Evolutionary conservation across 208 protist species (phyloP), one percentile per base, ranked within the genome.

Genomic region (Naegleria gruberi): DNA sequence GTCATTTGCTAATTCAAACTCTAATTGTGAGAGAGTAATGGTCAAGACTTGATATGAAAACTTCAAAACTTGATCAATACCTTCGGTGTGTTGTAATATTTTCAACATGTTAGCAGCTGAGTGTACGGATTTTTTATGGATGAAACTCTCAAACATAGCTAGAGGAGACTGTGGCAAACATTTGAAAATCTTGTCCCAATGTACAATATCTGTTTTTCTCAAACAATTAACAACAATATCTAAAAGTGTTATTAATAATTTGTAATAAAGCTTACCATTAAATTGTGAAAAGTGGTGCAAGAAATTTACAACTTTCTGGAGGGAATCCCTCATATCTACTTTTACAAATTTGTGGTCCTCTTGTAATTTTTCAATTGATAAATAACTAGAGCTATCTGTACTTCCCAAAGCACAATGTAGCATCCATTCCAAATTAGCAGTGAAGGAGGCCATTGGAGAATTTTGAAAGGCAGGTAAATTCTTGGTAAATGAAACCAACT

Each of bases 341-440:
- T 37, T 77, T 26, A n/a, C 10, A 77, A 77, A 77, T 8, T 37
- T 26, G 10, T n/a, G 6, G 0, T 77, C 51, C 30, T 65, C 30
- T 37, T 19, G 26, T 77, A n/a, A 77, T 2, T 8, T 19, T 37
- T 77, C 65, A 37, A 77, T 77, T 6, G 65, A 77, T 8, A 77
- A 77, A 26, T 30, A 77, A 6, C 6, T 30, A 6, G 17, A 30
- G 34, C 30, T 77, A 77, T 37, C 30, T 7, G 30, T 77, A 77
- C 65, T 77, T 37, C 65, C 65, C 8, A 87, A 87, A 57, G n/a
- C 44, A 87, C 6, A 55, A 41, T 87, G 83, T 8, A 87, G 55
- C 83, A 87, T 87, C 83, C 83, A 87, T 51, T 87, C 83, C 15
- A 87, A 87, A 55, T 30, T 87, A 40, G 83, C 83, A 8, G 40